Percentiles rank a stretch among this genome's conserved stretches.
Conservation (phyloP, 1,139 yeast species). For the Suhomyces bolitotheri region DNA sequence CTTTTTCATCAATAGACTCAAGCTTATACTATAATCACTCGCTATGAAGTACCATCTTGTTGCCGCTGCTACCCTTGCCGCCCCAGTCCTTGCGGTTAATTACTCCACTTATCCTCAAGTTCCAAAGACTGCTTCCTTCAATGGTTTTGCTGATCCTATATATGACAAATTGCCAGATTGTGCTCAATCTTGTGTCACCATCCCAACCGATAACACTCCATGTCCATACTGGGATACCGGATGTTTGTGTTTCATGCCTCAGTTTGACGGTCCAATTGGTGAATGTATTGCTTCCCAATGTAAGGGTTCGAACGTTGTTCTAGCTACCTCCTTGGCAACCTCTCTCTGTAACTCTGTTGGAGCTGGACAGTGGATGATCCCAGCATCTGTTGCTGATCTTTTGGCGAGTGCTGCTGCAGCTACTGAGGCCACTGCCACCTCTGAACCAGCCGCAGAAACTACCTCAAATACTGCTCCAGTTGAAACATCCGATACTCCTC, state of each 20-base stretch:
- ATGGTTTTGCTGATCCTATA: constrained; percentile 56
- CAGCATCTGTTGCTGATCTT: constrained; percentile 33
- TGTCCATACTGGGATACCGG: constrained; percentile 61
- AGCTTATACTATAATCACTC: constrained; percentile 16
- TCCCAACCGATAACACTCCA: constrained; percentile 32
- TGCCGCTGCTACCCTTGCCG: constrained; percentile 16
- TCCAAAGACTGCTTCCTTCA: constrained; percentile 49
- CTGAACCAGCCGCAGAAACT: constrained; percentile 14
- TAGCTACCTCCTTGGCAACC: constrained; percentile 41
- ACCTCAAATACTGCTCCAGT: constrained; percentile 14
- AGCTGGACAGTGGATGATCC: constrained; percentile 44
- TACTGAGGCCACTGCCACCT: constrained; percentile 16
- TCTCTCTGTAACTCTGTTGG: constrained; percentile 47
- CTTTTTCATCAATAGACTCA: neutral
- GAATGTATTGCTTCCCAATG: constrained; percentile 45
- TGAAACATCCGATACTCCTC: constrained; percentile 8
- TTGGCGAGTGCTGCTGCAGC: constrained; percentile 27
- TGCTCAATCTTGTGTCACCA: constrained; percentile 41
- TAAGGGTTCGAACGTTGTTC: constrained; percentile 30
- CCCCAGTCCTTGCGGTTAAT: constrained; percentile 13
- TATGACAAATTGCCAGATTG: constrained; percentile 42
- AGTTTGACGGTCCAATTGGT: constrained; percentile 45
- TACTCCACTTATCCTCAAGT: constrained; percentile 48
- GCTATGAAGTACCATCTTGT: constrained; percentile 24
- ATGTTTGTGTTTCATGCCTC: constrained; percentile 53